phyloP scores from a whole-genome alignment of 2,329 filamentous ascomycete species.

The Hypoxylon sp. region DNA sequence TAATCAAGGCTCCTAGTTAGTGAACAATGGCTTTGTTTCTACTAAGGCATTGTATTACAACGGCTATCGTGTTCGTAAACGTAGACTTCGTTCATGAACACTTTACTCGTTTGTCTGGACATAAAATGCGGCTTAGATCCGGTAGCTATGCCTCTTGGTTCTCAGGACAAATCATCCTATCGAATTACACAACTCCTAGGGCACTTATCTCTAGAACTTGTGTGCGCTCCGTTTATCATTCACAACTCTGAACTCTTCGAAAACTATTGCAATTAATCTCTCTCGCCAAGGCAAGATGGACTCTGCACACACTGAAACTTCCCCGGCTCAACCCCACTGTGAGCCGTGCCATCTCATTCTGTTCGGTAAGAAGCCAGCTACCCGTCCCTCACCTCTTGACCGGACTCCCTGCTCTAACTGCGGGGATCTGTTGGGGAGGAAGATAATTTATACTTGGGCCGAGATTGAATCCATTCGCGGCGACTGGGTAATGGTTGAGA shows the following conservation, averaged over 20 bases:
- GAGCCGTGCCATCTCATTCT: not conserved
- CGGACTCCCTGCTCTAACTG: not conserved
- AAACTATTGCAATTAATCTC: not conserved
- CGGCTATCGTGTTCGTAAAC: constrained; percentile 3
- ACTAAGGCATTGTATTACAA: not conserved
- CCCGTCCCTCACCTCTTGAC: not conserved
- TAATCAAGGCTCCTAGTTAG: not conserved
- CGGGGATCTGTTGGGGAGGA: not conserved
- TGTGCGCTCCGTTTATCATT: not conserved
- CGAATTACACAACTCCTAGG: not conserved
- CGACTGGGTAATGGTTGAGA: not conserved
- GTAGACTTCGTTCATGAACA: not conserved
- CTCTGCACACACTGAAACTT: not conserved
- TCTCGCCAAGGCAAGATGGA: constrained; percentile 1
- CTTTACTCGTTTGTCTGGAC: not conserved
- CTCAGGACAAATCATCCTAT: not conserved
- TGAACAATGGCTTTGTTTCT: not conserved
- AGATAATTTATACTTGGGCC: no score
- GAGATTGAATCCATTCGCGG: not conserved
- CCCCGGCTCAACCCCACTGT: not conserved
- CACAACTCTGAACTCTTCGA: not conserved
- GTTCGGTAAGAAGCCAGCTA: not conserved
- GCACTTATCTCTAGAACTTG: not conserved
- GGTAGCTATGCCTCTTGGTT: not conserved
- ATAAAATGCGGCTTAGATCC: not conserved